Evolutionary conservation across 2,329 filamentous ascomycete genomes (phyloP), one percentile per base, ranked within the genome.

Genomic region (Ophiostoma australiae): DNA sequence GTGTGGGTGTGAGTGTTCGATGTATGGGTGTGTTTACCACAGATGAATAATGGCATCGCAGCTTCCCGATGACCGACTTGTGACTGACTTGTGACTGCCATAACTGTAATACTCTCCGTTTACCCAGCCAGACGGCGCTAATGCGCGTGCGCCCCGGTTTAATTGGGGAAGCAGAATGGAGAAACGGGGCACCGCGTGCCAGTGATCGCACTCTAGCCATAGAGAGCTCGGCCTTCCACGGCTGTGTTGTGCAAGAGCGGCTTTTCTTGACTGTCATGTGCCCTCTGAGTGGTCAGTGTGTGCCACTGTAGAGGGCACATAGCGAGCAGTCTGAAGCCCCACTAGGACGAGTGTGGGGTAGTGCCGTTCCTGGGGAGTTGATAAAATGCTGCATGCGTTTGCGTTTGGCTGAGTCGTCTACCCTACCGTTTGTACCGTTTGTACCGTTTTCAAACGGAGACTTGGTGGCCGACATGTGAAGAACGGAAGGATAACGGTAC

Each of bases 151-250:
- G 35, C 63, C 65, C 39, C 58, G 41, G 58, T 66, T 52, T 55
- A 27, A 39, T 69, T 71, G 70, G 70, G 70, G 70, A 71, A 71
- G 31, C 35, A 31, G 66, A 41, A 65, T 39, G 70, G 66, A 63
- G 52, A 48, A 70, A 52, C 52, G 70, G 70, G 70, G 68, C 52
- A 58, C 52, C 52, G n/a, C 52, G 52, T 58, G 52, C 52, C 23
- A 68, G 52, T 35, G 33, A 48, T 58, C 44, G 48, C 37, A 33
- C 17, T 44, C 37, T 37, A 23, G 58, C 69, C 68, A 58, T 58
- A 31, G 23, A 52, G 48, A 58, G n/a, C 52, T 58, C 52, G 52
- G 52, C 52, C 52, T 58, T 58, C 15, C 52, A 58, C 52, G 52
- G 52, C 52, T 58, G 52, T 58, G 11, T 15, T 27, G 52, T 58